Conservation (phyloP, 257 asterid species). For the Verbascum thapsus region DNA sequence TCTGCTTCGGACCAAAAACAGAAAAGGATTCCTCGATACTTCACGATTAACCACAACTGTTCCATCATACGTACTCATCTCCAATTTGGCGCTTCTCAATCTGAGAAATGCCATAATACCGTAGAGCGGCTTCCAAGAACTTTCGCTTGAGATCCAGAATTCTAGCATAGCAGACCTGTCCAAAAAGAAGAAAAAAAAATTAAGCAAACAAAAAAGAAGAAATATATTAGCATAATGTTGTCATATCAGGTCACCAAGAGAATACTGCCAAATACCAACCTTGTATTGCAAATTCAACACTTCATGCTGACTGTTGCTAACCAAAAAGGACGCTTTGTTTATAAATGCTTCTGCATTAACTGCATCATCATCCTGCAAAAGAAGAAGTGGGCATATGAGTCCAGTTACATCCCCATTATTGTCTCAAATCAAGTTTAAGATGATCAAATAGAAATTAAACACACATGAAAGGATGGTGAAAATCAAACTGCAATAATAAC, state of each 20-base stretch:
- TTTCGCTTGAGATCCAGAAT: conserved; percentile 93
- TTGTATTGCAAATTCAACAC: conserved; percentile 90
- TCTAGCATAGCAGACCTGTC: conserved; percentile 96
- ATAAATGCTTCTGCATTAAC: conserved; percentile 97
- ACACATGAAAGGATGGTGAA: conserved; percentile 12
- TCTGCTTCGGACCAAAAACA: neutral
- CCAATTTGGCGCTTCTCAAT: conserved; percentile 96
- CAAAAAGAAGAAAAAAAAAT: neutral
- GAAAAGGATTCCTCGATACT: neutral
- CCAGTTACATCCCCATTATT: conserved; percentile 21
- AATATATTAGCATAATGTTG: conserved; percentile 1
- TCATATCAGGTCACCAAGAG: conserved; percentile 7
- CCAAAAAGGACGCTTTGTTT: conserved; percentile 94
- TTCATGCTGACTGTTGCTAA: conserved; percentile 89
- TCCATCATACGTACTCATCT: conserved; percentile 73
- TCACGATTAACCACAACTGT: conserved; percentile 19
- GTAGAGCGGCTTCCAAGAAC: conserved; percentile 98
- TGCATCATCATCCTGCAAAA: conserved; percentile 92
- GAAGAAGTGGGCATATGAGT: conserved; percentile 25
- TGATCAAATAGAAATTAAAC: conserved; percentile 7
- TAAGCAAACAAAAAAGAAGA: neutral
- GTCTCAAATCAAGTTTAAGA: conserved; percentile 13
- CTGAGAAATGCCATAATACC: conserved; percentile 95
- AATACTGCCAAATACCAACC: conserved; percentile 44
- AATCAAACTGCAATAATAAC: neutral